Percentiles rank a stretch among this genome's conserved stretches.
Conservation (phyloP, 2,329 filamentous ascomycete genomes). For the Fonsecaea erecta region DNA sequence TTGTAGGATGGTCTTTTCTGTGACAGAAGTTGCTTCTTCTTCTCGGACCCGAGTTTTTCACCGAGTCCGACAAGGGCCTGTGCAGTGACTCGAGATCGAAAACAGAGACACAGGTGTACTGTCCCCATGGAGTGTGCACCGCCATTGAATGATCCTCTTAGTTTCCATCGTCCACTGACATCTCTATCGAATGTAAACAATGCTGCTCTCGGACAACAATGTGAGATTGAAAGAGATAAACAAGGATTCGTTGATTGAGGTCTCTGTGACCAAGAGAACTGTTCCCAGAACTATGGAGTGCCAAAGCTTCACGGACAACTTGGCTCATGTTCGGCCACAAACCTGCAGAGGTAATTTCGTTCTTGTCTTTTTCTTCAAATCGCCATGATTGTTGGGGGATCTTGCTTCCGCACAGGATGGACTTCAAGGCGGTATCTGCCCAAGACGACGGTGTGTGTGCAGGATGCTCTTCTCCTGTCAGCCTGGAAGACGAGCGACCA, state of each 20-base stretch:
- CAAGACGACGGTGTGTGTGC: neutral
- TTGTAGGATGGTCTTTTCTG: neutral
- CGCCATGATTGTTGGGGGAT: too few species aligned
- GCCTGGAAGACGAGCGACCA: neutral
- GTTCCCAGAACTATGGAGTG: neutral
- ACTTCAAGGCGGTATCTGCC: neutral
- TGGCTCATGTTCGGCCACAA: neutral
- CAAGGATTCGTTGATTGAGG: neutral
- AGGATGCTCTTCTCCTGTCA: neutral
- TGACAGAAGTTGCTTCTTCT: neutral
- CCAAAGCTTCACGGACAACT: neutral
- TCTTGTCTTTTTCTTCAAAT: neutral
- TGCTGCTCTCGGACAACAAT: neutral
- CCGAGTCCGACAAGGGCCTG: neutral
- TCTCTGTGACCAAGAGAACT: neutral
- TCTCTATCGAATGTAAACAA: too few species aligned
- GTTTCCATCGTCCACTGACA: too few species aligned
- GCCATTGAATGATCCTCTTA: too few species aligned
- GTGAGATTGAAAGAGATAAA: neutral
- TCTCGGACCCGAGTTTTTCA: neutral
- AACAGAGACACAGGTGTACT: neutral
- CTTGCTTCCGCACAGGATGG: neutral
- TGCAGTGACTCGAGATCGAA: neutral
- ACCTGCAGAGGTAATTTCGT: neutral
- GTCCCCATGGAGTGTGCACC: neutral